Evolutionary conservation across 257 asterid species (phyloP).

Genomic region (Petunia axillaris): DNA sequence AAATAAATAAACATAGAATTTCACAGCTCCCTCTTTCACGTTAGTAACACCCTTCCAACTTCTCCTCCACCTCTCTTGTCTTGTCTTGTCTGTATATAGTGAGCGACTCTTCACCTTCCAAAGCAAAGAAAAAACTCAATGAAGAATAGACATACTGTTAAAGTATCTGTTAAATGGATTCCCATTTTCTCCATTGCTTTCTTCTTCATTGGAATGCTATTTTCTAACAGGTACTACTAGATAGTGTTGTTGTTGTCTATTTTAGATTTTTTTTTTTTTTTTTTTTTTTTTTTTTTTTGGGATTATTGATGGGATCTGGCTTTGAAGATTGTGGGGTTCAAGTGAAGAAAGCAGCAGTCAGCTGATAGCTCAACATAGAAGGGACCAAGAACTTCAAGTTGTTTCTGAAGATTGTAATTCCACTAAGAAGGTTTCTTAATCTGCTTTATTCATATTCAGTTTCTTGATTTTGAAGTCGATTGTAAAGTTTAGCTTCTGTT

Average conservation of each 20-base stretch:
- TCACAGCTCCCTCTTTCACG: slow-evolving; percentile 31
- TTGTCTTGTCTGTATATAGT: slow-evolving; percentile 18
- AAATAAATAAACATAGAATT: neutral
- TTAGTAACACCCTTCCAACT: neutral
- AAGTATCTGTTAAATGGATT: slow-evolving; percentile 79
- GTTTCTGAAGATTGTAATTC: slow-evolving; percentile 73
- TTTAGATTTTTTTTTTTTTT: neutral
- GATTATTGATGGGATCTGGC: slow-evolving; percentile 49
- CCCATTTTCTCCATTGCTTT: slow-evolving; percentile 74
- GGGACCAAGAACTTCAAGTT: slow-evolving; percentile 90
- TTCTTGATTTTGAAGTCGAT: neutral
- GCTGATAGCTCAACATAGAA: slow-evolving; percentile 77
- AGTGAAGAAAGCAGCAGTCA: slow-evolving; percentile 62
- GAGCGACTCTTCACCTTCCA: slow-evolving; percentile 32
- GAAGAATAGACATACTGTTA: slow-evolving; percentile 65
- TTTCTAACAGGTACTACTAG: slow-evolving; percentile 60
- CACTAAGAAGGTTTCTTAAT: slow-evolving; percentile 45
- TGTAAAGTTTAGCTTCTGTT: neutral
- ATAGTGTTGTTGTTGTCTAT: slow-evolving; percentile 16
- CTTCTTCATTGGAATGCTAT: slow-evolving; percentile 78
- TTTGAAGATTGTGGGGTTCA: slow-evolving; percentile 65
- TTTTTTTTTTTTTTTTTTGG: slow-evolving; percentile 26
- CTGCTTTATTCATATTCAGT: too few relatives aligned
- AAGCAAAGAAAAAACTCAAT: slow-evolving; percentile 33
- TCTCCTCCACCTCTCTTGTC: neutral